These are phyloP conservation scores for Cytospora leucostoma DNA, from an alignment of 2,329 filamentous ascomycete genomes.

Conservation along the genomic window DNA sequence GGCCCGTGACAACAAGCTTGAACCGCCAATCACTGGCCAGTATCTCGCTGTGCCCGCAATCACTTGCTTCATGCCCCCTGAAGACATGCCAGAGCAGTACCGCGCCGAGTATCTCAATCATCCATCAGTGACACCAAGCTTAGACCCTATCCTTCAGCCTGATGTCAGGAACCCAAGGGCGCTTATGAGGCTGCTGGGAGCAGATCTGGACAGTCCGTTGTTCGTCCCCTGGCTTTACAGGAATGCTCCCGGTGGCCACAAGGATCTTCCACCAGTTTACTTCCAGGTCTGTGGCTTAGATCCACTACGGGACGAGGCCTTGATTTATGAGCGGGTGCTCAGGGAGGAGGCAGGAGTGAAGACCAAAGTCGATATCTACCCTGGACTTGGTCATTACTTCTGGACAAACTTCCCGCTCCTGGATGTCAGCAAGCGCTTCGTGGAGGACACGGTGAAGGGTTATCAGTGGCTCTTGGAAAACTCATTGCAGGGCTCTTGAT, in stretches of 20 bases:
- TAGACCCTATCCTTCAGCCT: conserved; percentile 30
- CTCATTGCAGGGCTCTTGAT: background rate
- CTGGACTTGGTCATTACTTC: conserved; percentile 34
- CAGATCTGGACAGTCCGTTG: conserved; percentile 2
- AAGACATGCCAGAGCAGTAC: conserved; percentile 32
- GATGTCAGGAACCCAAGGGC: background rate
- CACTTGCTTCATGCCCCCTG: conserved; percentile 29
- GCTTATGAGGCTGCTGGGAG: background rate
- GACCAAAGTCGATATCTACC: conserved; percentile 43
- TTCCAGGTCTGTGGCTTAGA: conserved; percentile 54
- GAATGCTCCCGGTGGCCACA: conserved; percentile 27
- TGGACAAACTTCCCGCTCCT: conserved; percentile 35
- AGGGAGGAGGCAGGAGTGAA: conserved; percentile 43
- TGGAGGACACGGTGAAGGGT: conserved; percentile 34
- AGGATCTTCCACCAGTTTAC: conserved; percentile 47
- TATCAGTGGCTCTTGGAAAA: conserved; percentile 33
- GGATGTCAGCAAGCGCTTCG: conserved; percentile 31
- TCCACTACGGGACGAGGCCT: conserved; percentile 50
- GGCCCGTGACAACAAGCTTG: conserved; percentile 43
- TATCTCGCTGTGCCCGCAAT: conserved; percentile 46
- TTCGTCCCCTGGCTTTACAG: conserved; percentile 17
- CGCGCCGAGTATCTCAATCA: conserved; percentile 34
- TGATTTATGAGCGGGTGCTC: conserved; percentile 52
- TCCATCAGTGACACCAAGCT: conserved; percentile 30
- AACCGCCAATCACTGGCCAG: conserved; percentile 47